A percentile compares a stretch with the other conserved stretches of the same genome.
Evolutionary conservation across 495 filamentous ascomycete species (phyloP).

Genomic region (Mycothermus thermophilus): DNA sequence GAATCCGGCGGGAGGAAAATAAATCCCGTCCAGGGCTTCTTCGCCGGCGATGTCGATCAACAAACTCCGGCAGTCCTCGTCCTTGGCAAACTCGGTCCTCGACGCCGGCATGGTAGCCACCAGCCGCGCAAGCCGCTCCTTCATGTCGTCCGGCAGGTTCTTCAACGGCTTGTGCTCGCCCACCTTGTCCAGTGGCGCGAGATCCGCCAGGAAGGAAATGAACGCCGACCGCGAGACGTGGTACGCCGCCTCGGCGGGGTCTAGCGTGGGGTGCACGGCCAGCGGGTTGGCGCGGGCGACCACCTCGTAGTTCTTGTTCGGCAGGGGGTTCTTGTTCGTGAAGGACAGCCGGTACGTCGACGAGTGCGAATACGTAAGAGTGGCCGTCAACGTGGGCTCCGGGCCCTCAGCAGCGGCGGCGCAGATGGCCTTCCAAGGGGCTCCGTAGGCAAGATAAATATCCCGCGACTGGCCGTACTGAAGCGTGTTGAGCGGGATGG

Average conservation of each 20-base stretch:
- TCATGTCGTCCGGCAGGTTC: not conserved
- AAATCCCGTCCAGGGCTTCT: not conserved
- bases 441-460: conserved; percentile 22
- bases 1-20: too few relatives aligned
- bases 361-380: conserved; percentile 20
- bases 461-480: conserved; percentile 37
- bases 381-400: conserved; percentile 11
- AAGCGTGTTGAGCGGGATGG: conserved; percentile 25
- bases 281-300: too few relatives aligned
- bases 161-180: conserved; percentile 17
- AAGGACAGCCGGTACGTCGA: not conserved
- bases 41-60: not conserved
- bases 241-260: conserved; percentile 20
- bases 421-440: not conserved
- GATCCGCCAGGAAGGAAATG: conserved; percentile 23
- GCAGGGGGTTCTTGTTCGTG: conserved; percentile 2
- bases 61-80: too few relatives aligned
- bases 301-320: not conserved
- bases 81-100: not conserved
- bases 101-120: conserved; percentile 18
- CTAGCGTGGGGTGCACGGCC: conserved; percentile 10
- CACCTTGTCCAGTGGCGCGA: conserved; percentile 15
- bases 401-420: conserved; percentile 2
- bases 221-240: conserved; percentile 30
- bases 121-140: conserved; percentile 8